Evolutionary conservation across 495 filamentous ascomycete species (phyloP).

Genomic region (Lepraria neglecta): DNA sequence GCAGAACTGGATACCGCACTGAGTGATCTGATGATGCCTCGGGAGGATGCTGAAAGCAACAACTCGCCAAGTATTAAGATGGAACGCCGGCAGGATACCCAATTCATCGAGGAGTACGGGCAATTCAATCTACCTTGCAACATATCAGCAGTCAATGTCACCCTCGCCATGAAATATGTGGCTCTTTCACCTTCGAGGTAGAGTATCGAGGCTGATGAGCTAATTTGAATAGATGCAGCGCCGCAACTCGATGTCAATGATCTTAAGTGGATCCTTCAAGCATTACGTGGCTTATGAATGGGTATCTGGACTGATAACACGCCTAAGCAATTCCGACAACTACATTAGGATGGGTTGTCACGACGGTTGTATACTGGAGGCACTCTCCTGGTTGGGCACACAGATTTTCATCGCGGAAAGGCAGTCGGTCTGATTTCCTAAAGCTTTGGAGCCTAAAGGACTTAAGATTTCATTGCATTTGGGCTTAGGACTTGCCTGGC

Average conservation of each 20-base stretch:
- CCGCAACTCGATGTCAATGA: background rate
- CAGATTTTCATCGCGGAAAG: background rate
- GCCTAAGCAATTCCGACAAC: background rate
- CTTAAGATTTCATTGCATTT: background rate
- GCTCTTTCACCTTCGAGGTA: background rate
- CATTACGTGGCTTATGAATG: background rate
- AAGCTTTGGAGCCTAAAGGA: background rate
- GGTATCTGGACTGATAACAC: background rate
- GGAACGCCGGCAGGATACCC: background rate
- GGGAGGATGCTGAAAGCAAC: background rate
- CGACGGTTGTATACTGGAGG: background rate
- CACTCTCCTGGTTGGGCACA: background rate
- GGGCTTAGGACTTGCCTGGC: too few relatives aligned
- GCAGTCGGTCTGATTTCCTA: background rate
- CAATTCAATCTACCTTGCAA: constrained; percentile 4
- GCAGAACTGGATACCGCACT: background rate
- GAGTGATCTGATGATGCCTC: background rate
- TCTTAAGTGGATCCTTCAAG: background rate
- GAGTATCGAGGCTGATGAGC: background rate
- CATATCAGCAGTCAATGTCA: background rate
- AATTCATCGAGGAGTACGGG: background rate
- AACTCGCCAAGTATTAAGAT: background rate
- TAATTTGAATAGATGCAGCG: background rate
- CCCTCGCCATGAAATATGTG: background rate
- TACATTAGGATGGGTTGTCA: background rate